Conservation (phyloP, 2,329 filamentous ascomycete species). For the Mycogone perniciosa region DNA sequence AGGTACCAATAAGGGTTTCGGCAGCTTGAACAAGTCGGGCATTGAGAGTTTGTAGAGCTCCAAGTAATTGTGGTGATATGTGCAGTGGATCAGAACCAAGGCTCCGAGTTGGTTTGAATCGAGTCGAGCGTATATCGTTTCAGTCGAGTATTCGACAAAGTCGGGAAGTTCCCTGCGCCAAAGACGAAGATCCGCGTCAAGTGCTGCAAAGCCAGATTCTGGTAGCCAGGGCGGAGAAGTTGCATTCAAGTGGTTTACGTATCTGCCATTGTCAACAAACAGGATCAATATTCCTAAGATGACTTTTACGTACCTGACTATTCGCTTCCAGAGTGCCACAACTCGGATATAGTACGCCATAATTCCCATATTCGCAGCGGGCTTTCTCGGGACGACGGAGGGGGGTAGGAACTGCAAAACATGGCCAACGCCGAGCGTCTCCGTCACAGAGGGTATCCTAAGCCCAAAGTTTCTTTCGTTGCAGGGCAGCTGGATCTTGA, state of each 20-base stretch:
- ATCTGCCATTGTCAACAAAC: constrained; percentile 18
- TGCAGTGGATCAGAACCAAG: constrained; percentile 39
- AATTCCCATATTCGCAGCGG: constrained; percentile 37
- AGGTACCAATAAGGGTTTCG: constrained; percentile 34
- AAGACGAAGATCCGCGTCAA: constrained; percentile 33
- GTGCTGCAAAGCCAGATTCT: constrained; percentile 36
- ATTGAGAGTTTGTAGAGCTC: constrained; percentile 42
- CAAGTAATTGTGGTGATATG: constrained; percentile 40
- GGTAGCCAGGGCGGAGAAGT: constrained; percentile 36
- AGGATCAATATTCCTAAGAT: not conserved
- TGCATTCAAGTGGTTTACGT: constrained; percentile 36
- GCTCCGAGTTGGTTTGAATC: constrained; percentile 41
- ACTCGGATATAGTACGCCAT: constrained; percentile 39
- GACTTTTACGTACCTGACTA: constrained; percentile 26
- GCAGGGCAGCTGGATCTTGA: constrained; percentile 35
- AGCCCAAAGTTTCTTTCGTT: constrained; percentile 37
- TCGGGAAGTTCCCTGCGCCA: constrained; percentile 38
- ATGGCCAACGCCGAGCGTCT: constrained; percentile 35
- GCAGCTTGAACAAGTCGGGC: constrained; percentile 39
- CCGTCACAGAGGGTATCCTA: constrained; percentile 34
- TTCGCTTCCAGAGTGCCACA: constrained; percentile 35
- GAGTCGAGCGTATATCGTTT: constrained; percentile 40
- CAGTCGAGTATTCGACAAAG: constrained; percentile 37
- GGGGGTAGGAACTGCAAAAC: constrained; percentile 35
- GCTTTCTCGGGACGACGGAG: constrained; percentile 32